Evolutionary conservation across 495 filamentous ascomycete genomes (phyloP), one percentile per base, ranked within the genome.

Genomic region (Penicillium fimorum): DNA sequence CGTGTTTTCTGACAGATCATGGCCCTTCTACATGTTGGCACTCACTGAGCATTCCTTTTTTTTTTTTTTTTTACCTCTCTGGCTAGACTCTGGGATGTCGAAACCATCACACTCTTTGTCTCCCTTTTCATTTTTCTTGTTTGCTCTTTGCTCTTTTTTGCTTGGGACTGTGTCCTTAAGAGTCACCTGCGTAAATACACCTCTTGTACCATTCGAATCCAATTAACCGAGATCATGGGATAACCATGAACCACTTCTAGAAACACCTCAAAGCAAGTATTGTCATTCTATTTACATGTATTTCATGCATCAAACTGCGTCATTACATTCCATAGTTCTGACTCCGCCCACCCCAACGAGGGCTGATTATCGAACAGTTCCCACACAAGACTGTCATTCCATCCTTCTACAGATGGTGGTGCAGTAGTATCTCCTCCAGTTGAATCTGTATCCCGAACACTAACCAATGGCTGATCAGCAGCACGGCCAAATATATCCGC

Each of bases 361-460:
- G 68, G 68, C 50, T 70, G 68, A 13, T 66, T 68, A 49, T 66
- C 60, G 27, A 68, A 70, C 25, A 70, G 33, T 51, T 70, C 65
- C 68, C 68, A 70, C 61, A 70, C 65, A 37, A 70, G 55, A 58
- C 51, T 62, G 42, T 70, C 67, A 63, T 68, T 48, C 68, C 68
- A 70, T 11, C 60, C 62, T 22, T 58, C 60, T 13, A 65, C 55
- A 15, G 64, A 49, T 9, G 27, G 53, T 18, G 57, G 43, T 10
- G 55, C 47, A 17, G 30, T 50, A 20, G 55, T 35, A 2, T 17
- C n/a, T n/a, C 27, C 42, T 5, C 40, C 61, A 20, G 44, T 54
- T 13, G 49, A 20, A 15, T 41, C 29, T 1, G 54, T 27, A 47
- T 42, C 46, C 10, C 52, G 55, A 29, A 59, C 38, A 9, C 40